Percentiles rank a stretch among this genome's conserved stretches.
phyloP scores from a whole-genome alignment of 2,329 filamentous ascomycete genomes.

The Penicillium brasilianum region DNA sequence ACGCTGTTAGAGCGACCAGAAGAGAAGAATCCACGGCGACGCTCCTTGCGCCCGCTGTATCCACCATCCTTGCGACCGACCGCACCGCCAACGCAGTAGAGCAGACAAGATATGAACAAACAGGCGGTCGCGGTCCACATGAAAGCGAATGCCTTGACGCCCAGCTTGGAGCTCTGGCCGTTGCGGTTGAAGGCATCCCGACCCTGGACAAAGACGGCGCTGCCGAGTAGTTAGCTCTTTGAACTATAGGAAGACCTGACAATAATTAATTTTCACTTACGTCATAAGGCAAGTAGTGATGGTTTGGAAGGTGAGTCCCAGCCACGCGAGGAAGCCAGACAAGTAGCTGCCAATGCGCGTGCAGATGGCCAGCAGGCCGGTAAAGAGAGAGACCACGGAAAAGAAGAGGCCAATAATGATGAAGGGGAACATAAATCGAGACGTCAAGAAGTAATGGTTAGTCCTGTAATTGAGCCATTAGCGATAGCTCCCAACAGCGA shows the following conservation, averaged over 20 bases:
- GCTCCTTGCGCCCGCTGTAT: slow-evolving; percentile 44
- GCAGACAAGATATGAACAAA: slow-evolving; percentile 60
- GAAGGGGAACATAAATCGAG: slow-evolving; percentile 92
- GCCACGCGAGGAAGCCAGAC: slow-evolving; percentile 57
- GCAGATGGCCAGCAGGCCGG: slow-evolving; percentile 56
- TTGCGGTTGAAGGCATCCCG: slow-evolving; percentile 60
- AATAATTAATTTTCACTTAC: slow-evolving; percentile 52
- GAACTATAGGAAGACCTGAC: not conserved
- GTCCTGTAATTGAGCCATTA: slow-evolving; percentile 45
- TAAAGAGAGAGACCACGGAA: slow-evolving; percentile 53
- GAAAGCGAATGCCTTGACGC: slow-evolving; percentile 64
- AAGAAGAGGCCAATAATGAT: slow-evolving; percentile 86
- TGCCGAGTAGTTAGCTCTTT: slow-evolving; percentile 37
- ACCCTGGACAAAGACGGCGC: slow-evolving; percentile 64
- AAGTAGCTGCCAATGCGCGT: slow-evolving; percentile 57
- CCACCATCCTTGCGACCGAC: slow-evolving; percentile 39
- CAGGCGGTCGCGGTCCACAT: slow-evolving; percentile 64
- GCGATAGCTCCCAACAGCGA: not conserved
- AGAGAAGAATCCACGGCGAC: slow-evolving; percentile 47
- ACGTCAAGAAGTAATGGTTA: slow-evolving; percentile 78
- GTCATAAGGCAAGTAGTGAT: slow-evolving; percentile 65
- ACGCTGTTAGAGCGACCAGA: slow-evolving; percentile 36
- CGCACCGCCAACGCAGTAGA: slow-evolving; percentile 60
- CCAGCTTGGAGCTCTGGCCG: slow-evolving; percentile 57
- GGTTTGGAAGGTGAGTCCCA: slow-evolving; percentile 64